A percentile compares a stretch with the other conserved stretches of the same genome.
Evolutionary conservation across 179 eudicot genomes (phyloP).

Genomic region (Monotropa hypopitys): DNA sequence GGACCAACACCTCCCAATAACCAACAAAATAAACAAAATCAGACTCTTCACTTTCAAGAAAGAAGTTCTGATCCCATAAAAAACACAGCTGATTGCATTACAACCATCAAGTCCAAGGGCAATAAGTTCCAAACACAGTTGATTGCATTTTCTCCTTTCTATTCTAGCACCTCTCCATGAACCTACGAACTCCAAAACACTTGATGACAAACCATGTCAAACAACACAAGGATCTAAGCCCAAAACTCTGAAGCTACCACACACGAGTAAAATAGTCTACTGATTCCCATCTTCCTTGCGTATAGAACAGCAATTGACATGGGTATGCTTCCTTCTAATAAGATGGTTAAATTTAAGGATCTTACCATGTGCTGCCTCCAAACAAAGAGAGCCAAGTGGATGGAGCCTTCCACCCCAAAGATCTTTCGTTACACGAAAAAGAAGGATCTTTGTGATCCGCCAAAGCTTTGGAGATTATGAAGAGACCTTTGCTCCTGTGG

Average conservation of each 20-base stretch:
- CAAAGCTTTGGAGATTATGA: background rate
- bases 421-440: background rate
- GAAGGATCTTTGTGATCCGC: background rate
- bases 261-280: background rate
- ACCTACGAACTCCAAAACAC: background rate
- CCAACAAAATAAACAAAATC: background rate
- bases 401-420: background rate
- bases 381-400: background rate
- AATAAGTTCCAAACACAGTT: background rate
- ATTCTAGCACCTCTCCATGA: background rate
- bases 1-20: background rate
- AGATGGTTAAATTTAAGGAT: background rate
- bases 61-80: background rate
- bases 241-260: background rate
- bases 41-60: background rate
- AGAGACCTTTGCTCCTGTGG: too few species aligned
- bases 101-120: background rate
- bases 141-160: background rate
- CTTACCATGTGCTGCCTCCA: background rate
- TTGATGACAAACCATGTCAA: background rate
- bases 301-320: background rate
- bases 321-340: background rate
- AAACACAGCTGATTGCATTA: background rate
- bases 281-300: background rate
- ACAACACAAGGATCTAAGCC: background rate